Evolutionary conservation across 768 basidiomycete genomes (phyloP).

Genomic region (Psilocybe sp.): DNA sequence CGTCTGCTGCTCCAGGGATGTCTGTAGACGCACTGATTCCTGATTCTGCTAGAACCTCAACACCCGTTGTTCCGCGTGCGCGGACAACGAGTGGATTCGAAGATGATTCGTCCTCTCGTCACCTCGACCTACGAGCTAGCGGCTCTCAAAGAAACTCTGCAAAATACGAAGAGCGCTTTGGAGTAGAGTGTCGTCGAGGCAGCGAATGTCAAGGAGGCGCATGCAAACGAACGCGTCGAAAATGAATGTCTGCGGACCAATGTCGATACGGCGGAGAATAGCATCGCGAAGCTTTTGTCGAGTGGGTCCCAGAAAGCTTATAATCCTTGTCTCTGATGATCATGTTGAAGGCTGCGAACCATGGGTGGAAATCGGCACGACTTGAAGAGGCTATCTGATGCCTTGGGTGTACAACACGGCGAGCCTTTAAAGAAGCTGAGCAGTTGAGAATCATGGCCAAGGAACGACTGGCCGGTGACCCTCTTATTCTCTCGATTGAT

Average conservation of each 20-base stretch:
- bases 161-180: constrained; percentile 12
- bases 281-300: constrained; percentile 7
- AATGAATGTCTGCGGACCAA: constrained; percentile 8
- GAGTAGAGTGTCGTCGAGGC: constrained; percentile 3
- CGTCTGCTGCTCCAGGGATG: too few relatives aligned
- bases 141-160: constrained; percentile 1
- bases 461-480: constrained; percentile 13
- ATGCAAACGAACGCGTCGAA: constrained; percentile 7
- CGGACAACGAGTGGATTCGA: constrained; percentile 10
- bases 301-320: neutral
- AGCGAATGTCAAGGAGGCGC: constrained; percentile 2
- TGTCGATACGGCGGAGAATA: constrained; percentile 5
- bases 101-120: constrained; percentile 5
- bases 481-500: neutral
- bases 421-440: constrained; percentile 11
- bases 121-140: constrained; percentile 9
- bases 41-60: constrained; percentile 4
- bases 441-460: constrained; percentile 10
- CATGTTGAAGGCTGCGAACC: constrained; percentile 8
- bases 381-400: constrained; percentile 15
- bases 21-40: too few relatives aligned
- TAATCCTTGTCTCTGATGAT: neutral
- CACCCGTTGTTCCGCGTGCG: constrained; percentile 1
- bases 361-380: constrained; percentile 11
- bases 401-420: constrained; percentile 3